Base-by-base conservation (phyloP, 768 basidiomycete species). In the Collybia nuda region DNA sequence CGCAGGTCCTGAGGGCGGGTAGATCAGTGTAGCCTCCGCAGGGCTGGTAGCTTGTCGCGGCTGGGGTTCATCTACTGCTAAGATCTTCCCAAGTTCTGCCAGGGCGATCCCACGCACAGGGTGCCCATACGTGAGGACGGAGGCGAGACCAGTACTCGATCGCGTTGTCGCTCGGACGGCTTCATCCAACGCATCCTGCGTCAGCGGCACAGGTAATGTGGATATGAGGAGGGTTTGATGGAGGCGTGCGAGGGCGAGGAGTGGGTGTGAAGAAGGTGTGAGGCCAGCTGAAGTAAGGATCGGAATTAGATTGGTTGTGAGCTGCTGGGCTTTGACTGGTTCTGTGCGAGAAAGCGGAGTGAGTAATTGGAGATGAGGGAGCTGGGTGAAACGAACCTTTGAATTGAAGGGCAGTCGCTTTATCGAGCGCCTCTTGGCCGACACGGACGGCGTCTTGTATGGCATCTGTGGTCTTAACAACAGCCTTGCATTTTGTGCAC, bases 41-140 rank as follows among this genome's bases (percentile, higher is more conserved):
- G 57, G 48, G 4, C 51, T 47, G 17, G 54, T 17, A 12, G 56
- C 52, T 28, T 58, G 51, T 1, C 63, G 64, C 2, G 82, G 79
- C 2, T 67, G 64, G 0, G 84, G 85, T 61, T 92, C 90, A 57
- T 93, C 89, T 0, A 93, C 86, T 0, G 82, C 81, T 5, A 94
- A 74, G 6, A 93, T 69, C 68, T 93, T 94, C 0, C 89, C 92
- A 5, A 91, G 73, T 63, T 95, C 93, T 2, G 86, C 84, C 6
- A 86, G 69, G 3, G 88, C 83, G 19, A 95, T 70, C 0, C 81
- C 90, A 1, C 89, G 77, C 1, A 88, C 78, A 0, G 94, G 93
- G 63, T 96, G 93, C 1, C 88, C 88, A 8, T 71, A 64, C 0
- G 71, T 66, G 15, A 92, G 75, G 2, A 90, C 62, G 11, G 62